Conservation (phyloP, 1,284 basidiomycete species). For the Moesziomyces sp. region DNA sequence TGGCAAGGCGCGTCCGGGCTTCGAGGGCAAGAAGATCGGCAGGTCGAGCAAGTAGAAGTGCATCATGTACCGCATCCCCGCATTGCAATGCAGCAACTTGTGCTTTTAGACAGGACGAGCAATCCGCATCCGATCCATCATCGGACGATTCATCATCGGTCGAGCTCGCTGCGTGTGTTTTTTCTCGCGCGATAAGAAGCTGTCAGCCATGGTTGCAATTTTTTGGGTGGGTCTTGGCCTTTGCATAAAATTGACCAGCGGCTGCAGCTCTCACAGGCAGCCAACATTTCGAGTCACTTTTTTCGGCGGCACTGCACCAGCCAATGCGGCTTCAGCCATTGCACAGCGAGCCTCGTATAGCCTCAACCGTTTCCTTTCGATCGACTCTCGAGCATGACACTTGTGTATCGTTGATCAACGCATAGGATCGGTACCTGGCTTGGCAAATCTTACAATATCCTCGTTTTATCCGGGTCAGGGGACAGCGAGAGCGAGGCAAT, state of each 20-base stretch:
- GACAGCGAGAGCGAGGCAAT: too few species aligned
- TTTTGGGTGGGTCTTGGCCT: neutral
- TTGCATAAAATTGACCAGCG: neutral
- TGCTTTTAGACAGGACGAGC: neutral
- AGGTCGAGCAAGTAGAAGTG: constrained; percentile 32
- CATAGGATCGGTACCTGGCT: too few species aligned
- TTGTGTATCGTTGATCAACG: too few species aligned
- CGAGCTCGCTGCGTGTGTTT: neutral
- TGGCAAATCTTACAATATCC: too few species aligned
- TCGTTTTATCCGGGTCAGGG: too few species aligned
- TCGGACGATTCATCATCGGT: neutral
- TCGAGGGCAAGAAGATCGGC: constrained; percentile 57
- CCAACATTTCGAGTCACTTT: neutral
- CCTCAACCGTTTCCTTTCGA: too few species aligned
- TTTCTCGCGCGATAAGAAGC: constrained; percentile 46
- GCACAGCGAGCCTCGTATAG: neutral
- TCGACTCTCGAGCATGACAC: too few species aligned
- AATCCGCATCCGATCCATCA: too few species aligned
- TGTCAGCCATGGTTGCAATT: constrained; percentile 3
- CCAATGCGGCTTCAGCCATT: neutral
- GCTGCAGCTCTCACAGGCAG: neutral
- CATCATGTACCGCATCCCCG: neutral
- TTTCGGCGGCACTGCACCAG: neutral
- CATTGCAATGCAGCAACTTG: constrained; percentile 6
- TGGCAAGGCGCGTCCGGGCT: constrained; percentile 57